These are phyloP conservation scores for Nitzschia sp. DNA, from an alignment of 108 stramenopile species.

Conservation along the genomic window DNA sequence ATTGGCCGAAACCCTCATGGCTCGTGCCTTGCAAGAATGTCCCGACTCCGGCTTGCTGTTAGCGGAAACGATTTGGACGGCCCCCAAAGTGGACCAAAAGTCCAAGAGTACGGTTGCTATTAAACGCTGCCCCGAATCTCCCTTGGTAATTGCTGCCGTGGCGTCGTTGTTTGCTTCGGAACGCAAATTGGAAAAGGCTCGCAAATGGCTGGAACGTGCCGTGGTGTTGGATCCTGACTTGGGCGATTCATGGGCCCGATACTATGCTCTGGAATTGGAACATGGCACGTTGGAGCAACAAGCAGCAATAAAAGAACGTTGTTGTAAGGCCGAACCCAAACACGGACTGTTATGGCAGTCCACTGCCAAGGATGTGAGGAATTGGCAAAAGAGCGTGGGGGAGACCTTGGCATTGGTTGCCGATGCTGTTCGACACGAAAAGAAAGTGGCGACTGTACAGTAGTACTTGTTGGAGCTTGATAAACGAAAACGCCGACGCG, in stretches of 20 bases:
- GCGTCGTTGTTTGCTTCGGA: slow-evolving; percentile 92
- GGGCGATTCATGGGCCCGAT: slow-evolving; percentile 95
- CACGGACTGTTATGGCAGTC: slow-evolving; percentile 93
- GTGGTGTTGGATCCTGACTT: slow-evolving; percentile 82
- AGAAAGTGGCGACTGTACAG: not conserved
- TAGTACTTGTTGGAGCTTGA: too few species aligned
- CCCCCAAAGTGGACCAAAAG: slow-evolving; percentile 89
- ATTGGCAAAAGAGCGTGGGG: slow-evolving; percentile 56
- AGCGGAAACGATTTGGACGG: slow-evolving; percentile 85
- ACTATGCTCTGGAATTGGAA: slow-evolving; percentile 86
- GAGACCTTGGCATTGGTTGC: slow-evolving; percentile 67
- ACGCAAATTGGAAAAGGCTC: slow-evolving; percentile 90
- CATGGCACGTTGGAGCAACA: slow-evolving; percentile 68
- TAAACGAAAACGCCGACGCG: too few species aligned
- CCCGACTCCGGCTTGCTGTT: slow-evolving; percentile 89
- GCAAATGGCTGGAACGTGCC: slow-evolving; percentile 97
- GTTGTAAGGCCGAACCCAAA: slow-evolving; percentile 86
- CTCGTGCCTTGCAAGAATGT: slow-evolving; percentile 95
- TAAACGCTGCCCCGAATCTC: slow-evolving; percentile 91
- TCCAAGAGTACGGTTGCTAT: slow-evolving; percentile 90
- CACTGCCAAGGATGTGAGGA: slow-evolving; percentile 77
- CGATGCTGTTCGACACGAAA: slow-evolving; percentile 22
- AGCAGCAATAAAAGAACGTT: slow-evolving; percentile 67
- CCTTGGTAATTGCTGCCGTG: slow-evolving; percentile 88
- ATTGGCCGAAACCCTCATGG: slow-evolving; percentile 88